Evolutionary conservation across 352 stramenopile species (phyloP), one percentile per base, ranked within the genome.

Genomic region (Phytopythium vexans): DNA sequence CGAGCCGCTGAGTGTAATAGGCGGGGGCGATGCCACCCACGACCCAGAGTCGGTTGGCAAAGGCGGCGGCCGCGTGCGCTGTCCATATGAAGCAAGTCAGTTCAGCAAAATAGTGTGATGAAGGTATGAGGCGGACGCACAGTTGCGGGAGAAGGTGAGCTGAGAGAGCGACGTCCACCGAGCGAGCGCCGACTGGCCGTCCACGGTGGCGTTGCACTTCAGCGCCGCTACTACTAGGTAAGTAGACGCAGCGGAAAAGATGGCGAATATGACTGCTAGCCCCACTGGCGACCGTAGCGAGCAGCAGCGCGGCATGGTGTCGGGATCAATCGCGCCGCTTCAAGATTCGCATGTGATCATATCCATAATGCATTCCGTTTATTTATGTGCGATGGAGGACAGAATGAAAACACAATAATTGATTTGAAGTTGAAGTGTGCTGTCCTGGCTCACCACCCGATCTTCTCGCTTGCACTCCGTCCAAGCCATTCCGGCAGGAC

Each of bases 1-100:
- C 77, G 43, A 94, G 58, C 9, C 74, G 75, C 44, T 83, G 86
- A 10, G 79, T 92, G 61, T 89, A 86, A 54, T 94, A 92, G 12
- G 68, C 68, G 1, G 65, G 73, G n/a, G 83, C 89, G 8, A 91
- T 74, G 1, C 83, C 79, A 45, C 81, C 77, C 14, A 94, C 74
- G 47, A 89, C 68, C 77, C 78, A 92, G 37, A 92, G 76, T 52
- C 78, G 70, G 37, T 77, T 62, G 2, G 54, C 60, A 46, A 88
- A 91, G 46, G 68, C 77, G 14, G 72, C 64, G 1, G 79, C 72
- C 11, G 83, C 79, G 54, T 93, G 81, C 1, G 78, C 81, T 93
- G 51, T n/a, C 33, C 3, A 49, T 31, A 16, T 21, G 46, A 27
- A 44, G 6, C 8, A 42, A 50, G 8, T 38, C 4, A 58, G 3